Evolutionary conservation across 495 filamentous ascomycete genomes (phyloP), one percentile per base, ranked within the genome.

Genomic region (Penicillium argentinense): DNA sequence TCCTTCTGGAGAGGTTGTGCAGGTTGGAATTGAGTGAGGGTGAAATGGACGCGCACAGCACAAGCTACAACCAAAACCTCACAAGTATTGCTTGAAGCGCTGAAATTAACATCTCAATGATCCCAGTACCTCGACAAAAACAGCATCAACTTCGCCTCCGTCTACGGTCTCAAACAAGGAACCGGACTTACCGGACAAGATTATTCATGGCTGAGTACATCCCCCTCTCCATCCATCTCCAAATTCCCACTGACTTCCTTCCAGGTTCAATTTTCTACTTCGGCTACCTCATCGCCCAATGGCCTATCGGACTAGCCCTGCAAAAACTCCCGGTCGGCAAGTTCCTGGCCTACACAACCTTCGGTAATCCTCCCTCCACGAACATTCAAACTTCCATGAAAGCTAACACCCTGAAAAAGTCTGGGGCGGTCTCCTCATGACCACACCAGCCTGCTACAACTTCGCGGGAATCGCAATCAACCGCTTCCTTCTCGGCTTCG

Each of bases 51-150:
- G n/a, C n/a, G n/a, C n/a, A n/a, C n/a, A n/a, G n/a, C n/a, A n/a
- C n/a, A n/a, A n/a, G n/a, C n/a, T n/a, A n/a, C n/a, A n/a, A n/a
- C n/a, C n/a, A n/a, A n/a, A n/a, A n/a, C 2, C 12, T 23, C 8
- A n/a, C 2, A 6, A 19, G 2, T 30, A 5, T 18, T n/a, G 5
- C 5, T 39, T 27, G 3, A 19, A 5, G 9, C 11, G 13, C 36
- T n/a, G n/a, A n/a, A n/a, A n/a, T n/a, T n/a, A n/a, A n/a, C n/a
- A n/a, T n/a, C n/a, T n/a, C n/a, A 3, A 13, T 18, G 7, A 0
- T 16, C 2, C 12, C 72, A 81, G 59, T 84, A 80, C 43, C 62
- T 83, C 5, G 80, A 85, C 48, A 85, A 85, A 58, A 75, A 76
- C 25, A 75, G 71, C 19, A 73, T 84, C 57, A 81, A 79, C 47